Evolutionary conservation across 2,329 filamentous ascomycete species (phyloP).

Genomic region (Paracoccidioides brasiliensis): DNA sequence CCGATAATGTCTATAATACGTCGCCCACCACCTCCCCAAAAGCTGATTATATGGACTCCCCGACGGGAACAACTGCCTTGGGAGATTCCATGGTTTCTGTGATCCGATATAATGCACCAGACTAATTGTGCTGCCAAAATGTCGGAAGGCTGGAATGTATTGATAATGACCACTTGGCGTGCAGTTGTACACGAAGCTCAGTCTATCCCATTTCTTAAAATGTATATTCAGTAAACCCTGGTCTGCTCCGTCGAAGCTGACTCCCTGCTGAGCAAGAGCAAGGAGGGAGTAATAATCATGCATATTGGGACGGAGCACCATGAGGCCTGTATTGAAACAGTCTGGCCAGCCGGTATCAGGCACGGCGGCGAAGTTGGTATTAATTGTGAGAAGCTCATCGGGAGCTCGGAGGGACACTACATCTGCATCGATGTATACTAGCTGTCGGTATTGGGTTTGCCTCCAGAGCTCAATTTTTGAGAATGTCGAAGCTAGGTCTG

Average conservation of each 20-base stretch:
- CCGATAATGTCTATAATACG: slow-evolving; percentile 78
- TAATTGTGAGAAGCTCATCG: slow-evolving; percentile 73
- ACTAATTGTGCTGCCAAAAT: slow-evolving; percentile 81
- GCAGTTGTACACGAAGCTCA: slow-evolving; percentile 95
- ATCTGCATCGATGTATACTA: slow-evolving; percentile 92
- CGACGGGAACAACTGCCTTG: slow-evolving; percentile 23
- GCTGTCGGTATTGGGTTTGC: slow-evolving; percentile 75
- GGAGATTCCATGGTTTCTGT: slow-evolving; percentile 75
- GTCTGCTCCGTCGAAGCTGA: slow-evolving; percentile 94
- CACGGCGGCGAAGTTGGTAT: slow-evolving; percentile 54
- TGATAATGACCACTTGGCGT: slow-evolving; percentile 95
- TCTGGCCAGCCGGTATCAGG: slow-evolving; percentile 98
- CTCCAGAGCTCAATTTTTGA: slow-evolving; percentile 96
- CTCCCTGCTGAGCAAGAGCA: slow-evolving; percentile 70
- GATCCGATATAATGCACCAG: slow-evolving; percentile 90
- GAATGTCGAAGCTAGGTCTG: slow-evolving; percentile 82
- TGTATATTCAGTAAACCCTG: slow-evolving; percentile 93
- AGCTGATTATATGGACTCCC: slow-evolving; percentile 61
- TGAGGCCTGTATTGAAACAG: slow-evolving; percentile 94
- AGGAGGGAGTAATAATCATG: slow-evolving; percentile 76
- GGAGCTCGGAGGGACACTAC: slow-evolving; percentile 81
- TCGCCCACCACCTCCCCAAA: slow-evolving; percentile 80
- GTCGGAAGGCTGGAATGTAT: slow-evolving; percentile 85
- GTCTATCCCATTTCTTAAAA: slow-evolving; percentile 70
- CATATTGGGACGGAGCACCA: slow-evolving; percentile 78